Conservation (phyloP, 2,329 filamentous ascomycete genomes). For the Aotearoamyces nothofagi region DNA sequence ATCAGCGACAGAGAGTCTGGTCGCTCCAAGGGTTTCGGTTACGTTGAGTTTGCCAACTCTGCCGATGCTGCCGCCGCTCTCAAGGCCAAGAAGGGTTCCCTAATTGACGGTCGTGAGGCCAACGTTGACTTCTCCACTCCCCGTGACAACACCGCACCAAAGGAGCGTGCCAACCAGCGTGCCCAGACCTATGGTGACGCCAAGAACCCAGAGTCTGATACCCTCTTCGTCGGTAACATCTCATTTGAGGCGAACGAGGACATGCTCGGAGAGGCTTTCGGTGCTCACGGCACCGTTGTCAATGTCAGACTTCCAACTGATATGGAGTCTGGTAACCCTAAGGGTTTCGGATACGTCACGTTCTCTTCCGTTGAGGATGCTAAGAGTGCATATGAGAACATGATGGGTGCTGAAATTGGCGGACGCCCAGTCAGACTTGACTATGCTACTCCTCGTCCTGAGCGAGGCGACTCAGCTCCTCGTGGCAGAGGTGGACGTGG, state of each 20-base stretch:
- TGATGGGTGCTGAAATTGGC: constrained; percentile 47
- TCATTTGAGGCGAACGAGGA: constrained; percentile 54
- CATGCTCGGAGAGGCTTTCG: constrained; percentile 46
- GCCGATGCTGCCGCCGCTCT: constrained; percentile 47
- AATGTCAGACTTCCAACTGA: constrained; percentile 59
- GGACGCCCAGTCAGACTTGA: constrained; percentile 54
- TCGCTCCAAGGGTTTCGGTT: constrained; percentile 60
- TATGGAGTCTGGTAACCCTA: constrained; percentile 47
- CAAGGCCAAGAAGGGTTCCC: constrained; percentile 45
- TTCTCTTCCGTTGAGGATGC: constrained; percentile 54
- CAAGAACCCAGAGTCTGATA: constrained; percentile 47
- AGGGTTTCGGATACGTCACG: constrained; percentile 63
- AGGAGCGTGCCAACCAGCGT: constrained; percentile 33
- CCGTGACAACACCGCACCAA: constrained; percentile 32
- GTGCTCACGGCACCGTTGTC: constrained; percentile 43
- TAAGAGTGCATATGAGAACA: constrained; percentile 41
- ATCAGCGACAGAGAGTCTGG: constrained; percentile 52
- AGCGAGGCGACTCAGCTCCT: constrained; percentile 29
- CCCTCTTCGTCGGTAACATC: constrained; percentile 59
- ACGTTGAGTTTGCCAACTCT: constrained; percentile 51
- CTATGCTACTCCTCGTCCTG: constrained; percentile 45
- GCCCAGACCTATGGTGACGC: constrained; percentile 45
- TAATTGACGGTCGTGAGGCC: constrained; percentile 50
- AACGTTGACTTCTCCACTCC: constrained; percentile 58
- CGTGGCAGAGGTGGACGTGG: constrained; percentile 25